Evolutionary conservation across 2,329 filamentous ascomycete species (phyloP), one percentile per base, ranked within the genome.

Genomic region (Fusarium setosum): DNA sequence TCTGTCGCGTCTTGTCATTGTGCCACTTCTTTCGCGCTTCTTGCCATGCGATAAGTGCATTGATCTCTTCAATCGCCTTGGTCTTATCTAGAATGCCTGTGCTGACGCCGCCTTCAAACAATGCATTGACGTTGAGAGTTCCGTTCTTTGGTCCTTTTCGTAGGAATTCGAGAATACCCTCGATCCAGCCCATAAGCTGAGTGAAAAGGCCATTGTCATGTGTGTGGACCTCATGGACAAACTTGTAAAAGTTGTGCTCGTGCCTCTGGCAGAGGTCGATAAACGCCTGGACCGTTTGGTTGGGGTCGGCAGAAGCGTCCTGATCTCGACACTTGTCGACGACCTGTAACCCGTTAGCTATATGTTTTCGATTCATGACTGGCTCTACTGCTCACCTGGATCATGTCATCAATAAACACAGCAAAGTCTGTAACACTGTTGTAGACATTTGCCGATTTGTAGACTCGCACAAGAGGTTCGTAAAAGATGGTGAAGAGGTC

Each of bases 401-500:
- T 97, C 75, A 94, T 92, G 76, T 99, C 96, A 73, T 97, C 94
- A 52, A 96, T 88, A 72, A 99, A 99, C 35, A 89, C 84, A 1
- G 95, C 92, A 80, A 99, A 98, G 77, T 99, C 96, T 1, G 95
- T 98, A 61, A 99, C 95, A 74, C 92, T 96, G 82, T 90, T 96
- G 84, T 98, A 98, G 23, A 99, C 95, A 72, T 98, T 99, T 67
- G 96, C 96, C 18, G 94, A 97, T 80, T 98, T 99, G 84, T 99
- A 99, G 0, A 99, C 96, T 45, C 96, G 88, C 15, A 99, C 93
- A 20, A 99, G 88, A 0, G 96, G 96, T 76, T 99, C 96, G 79
- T 99, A 99, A 81, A 99, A 99, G 75, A 99, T 98, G 31, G 94
- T 97, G 77, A 99, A 98, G 21, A 99, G 85, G 73, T 99, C 96